phyloP scores from a whole-genome alignment of 2,329 filamentous ascomycete genomes.

The Colletotrichum theobromicola region DNA sequence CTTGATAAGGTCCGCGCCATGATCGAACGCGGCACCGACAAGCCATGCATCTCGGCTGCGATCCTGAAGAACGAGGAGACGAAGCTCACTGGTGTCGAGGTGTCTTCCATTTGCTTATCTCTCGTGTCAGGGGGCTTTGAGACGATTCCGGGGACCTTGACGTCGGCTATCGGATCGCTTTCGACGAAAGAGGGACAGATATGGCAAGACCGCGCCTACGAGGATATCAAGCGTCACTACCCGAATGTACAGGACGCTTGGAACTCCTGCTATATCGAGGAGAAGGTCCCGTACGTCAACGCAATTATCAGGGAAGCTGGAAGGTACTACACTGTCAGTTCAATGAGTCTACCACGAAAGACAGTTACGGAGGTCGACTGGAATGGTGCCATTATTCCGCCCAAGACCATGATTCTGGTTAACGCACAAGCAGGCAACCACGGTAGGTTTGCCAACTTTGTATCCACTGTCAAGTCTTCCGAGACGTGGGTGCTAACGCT shows the following conservation, averaged over 20 bases:
- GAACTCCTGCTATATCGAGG: neutral
- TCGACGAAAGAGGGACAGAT: neutral
- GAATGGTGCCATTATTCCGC: neutral
- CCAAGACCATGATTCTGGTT: neutral
- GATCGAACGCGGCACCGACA: neutral
- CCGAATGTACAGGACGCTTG: neutral
- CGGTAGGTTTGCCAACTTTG: no score
- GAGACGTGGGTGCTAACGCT: no score
- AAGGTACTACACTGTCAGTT: neutral
- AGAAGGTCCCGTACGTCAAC: neutral
- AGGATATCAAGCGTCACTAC: neutral
- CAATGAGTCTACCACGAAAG: neutral
- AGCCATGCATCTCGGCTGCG: neutral
- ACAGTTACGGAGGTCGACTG: neutral
- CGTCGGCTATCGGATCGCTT: neutral
- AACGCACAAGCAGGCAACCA: neutral
- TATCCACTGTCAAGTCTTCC: no score
- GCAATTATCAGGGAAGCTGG: neutral
- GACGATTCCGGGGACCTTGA: neutral
- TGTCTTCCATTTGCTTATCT: neutral
- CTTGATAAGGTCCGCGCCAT: conserved; percentile 60
- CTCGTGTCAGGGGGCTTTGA: neutral
- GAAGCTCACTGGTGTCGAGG: neutral
- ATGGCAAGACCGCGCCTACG: neutral
- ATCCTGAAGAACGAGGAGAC: neutral